phyloP scores from a whole-genome alignment of 306 rosid species.

The Vigna trinervia region DNA sequence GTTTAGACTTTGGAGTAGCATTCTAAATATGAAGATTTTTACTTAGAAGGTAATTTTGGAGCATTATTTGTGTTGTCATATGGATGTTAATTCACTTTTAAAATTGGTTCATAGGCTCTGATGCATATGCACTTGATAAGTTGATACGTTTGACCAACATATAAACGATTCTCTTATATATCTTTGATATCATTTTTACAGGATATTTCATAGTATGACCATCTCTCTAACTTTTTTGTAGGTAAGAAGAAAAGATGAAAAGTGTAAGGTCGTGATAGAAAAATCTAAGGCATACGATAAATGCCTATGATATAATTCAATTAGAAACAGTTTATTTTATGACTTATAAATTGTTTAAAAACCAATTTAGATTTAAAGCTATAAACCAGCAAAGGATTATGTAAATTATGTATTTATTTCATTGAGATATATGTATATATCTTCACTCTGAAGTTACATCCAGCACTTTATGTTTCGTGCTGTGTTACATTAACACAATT shows the following conservation, averaged over 20 bases:
- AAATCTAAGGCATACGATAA: slow-evolving; percentile 67
- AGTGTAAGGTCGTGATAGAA: slow-evolving; percentile 61
- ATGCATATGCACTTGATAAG: slow-evolving; percentile 13
- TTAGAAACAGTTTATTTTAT: slow-evolving; percentile 14
- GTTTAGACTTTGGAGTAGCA: slow-evolving; percentile 17
- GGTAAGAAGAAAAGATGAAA: slow-evolving; percentile 70
- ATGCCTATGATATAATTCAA: slow-evolving; percentile 33
- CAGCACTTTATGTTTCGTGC: slow-evolving; percentile 14
- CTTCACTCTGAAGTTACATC: slow-evolving; percentile 14
- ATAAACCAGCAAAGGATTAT: slow-evolving; percentile 21
- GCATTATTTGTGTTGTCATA: background rate
- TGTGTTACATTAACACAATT: too few species aligned
- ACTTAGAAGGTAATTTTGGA: slow-evolving; percentile 16
- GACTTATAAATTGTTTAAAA: background rate
- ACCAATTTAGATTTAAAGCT: background rate
- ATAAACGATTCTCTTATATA: slow-evolving; percentile 4
- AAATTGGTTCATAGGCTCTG: slow-evolving; percentile 1
- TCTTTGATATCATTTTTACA: slow-evolving; percentile 31
- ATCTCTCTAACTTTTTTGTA: slow-evolving; percentile 44
- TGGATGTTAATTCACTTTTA: slow-evolving; percentile 6
- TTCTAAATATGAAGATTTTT: slow-evolving; percentile 17
- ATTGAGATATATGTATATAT: slow-evolving; percentile 19
- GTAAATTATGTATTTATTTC: slow-evolving; percentile 34
- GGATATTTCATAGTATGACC: slow-evolving; percentile 21
- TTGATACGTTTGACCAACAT: background rate